A percentile compares a stretch with the other conserved stretches of the same genome.
phyloP scores from a whole-genome alignment of 306 rosid genomes.

The Dryas octopetala region DNA sequence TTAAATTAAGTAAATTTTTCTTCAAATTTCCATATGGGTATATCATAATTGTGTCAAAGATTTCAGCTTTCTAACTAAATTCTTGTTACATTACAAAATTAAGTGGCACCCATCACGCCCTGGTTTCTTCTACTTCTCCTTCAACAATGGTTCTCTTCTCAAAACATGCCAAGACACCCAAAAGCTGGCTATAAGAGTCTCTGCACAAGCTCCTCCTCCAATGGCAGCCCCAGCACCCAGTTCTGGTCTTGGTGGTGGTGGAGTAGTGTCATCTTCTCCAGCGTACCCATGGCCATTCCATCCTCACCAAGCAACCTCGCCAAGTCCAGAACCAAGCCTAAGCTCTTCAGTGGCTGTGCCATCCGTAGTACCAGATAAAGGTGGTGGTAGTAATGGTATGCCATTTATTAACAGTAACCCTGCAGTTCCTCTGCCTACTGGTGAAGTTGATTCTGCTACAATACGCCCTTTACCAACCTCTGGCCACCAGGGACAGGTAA shows the following conservation, averaged over 20 bases:
- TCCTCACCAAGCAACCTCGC: slow-evolving; percentile 53
- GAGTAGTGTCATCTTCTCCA: slow-evolving; percentile 56
- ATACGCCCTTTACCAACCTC: slow-evolving; percentile 76
- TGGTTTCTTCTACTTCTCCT: slow-evolving; percentile 82
- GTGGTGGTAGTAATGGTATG: slow-evolving; percentile 45
- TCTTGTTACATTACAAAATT: background rate
- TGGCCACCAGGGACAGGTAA: slow-evolving; percentile 53
- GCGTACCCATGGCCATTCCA: slow-evolving; percentile 80
- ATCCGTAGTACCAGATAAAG: slow-evolving; percentile 49
- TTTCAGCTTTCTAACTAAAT: slow-evolving; percentile 1
- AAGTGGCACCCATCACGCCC: slow-evolving; percentile 96
- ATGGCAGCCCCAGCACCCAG: slow-evolving; percentile 50
- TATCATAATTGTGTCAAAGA: background rate
- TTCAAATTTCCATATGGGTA: background rate
- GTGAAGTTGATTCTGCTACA: slow-evolving; percentile 95
- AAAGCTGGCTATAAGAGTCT: slow-evolving; percentile 72
- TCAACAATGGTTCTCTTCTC: slow-evolving; percentile 57
- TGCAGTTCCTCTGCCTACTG: slow-evolving; percentile 96
- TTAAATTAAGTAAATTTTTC: background rate
- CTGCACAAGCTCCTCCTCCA: slow-evolving; percentile 14
- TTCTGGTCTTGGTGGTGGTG: slow-evolving; percentile 59
- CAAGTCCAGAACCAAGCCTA: slow-evolving; percentile 50
- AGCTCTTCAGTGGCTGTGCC: slow-evolving; percentile 54
- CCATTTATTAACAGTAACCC: slow-evolving; percentile 96
- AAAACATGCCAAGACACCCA: slow-evolving; percentile 59